Base-by-base conservation (phyloP, 495 filamentous ascomycete genomes). In the Tuber brumale region DNA sequence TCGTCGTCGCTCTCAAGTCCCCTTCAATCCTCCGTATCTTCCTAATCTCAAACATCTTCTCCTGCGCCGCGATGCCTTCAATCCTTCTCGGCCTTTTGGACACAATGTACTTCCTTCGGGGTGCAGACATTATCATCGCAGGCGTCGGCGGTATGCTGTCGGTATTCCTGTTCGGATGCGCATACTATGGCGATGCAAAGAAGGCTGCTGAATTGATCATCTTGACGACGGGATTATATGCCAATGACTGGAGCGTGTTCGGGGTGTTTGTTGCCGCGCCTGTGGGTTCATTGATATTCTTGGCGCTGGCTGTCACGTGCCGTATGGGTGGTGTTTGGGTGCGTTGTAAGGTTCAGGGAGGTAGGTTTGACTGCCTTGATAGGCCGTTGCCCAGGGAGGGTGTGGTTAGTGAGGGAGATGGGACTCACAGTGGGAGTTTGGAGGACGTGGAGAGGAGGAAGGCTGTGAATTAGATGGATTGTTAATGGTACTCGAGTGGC, bases 21-120 rank as follows among this genome's bases (percentile, higher is more conserved):
- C 92, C 92, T 5, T 88, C 87, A 66, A 89, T 94, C 75, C 84
- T 94, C 46, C 90, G 92, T 83, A 93, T 94, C 76, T 94, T 91
- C 83, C 86, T 94, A 46, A 92, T 94, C 70, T 89, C 90, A 27
- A 92, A 94, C 75, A 87, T 93, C 10, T 86, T 93, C 39, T 91
- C 90, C 71, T 89, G 92, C 10, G 87, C 91, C 44, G 86, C 88
- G 35, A 90, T 94, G 57, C 92, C 92, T 1, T 87, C 90, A 8
- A 86, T 94, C 10, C 83, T 92, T 31, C 84, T 94, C 12, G 92
- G 92, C 0, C 84, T 94, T 39, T 88, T 86, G 83, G 73, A 77
- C 41, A 39, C 70, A 4, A 72, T 82, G 35, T 93, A 92, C 83
- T 93, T 88, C 85, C 91, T 91, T 88, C 86, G 90, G 23, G 92